Evolutionary conservation across 202 grass and related monocot genomes (phyloP).

Genomic region (Zizania palustris): DNA sequence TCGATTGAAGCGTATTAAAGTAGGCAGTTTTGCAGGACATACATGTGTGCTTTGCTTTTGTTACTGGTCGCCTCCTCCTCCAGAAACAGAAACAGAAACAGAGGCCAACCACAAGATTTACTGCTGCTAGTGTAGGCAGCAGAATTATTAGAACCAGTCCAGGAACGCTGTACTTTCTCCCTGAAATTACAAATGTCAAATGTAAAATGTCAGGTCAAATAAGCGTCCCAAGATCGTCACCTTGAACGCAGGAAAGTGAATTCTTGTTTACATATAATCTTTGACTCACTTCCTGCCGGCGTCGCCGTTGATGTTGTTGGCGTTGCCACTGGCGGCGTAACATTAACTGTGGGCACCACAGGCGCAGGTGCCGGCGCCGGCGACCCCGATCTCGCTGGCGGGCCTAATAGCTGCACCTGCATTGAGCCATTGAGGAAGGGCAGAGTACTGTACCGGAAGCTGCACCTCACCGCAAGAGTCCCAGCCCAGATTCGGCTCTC

Average conservation of each 20-base stretch:
- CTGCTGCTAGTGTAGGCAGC: background rate
- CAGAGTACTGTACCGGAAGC: slow-evolving; percentile 37
- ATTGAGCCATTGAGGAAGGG: slow-evolving; percentile 39
- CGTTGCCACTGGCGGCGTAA: background rate
- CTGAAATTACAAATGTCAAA: background rate
- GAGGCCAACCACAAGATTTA: slow-evolving; percentile 20
- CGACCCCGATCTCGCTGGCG: background rate
- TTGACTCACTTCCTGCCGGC: background rate
- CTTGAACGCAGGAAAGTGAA: too few species aligned
- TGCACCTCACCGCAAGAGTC: slow-evolving; percentile 40
- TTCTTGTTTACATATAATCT: too few species aligned
- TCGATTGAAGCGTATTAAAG: background rate
- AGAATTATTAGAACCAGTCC: slow-evolving; percentile 17
- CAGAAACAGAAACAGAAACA: slow-evolving; percentile 26
- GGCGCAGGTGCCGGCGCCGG: background rate
- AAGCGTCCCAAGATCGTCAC: background rate
- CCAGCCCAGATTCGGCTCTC: background rate
- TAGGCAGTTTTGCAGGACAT: background rate
- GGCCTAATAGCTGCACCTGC: slow-evolving; percentile 5
- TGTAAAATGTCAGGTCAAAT: background rate
- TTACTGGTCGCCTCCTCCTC: background rate
- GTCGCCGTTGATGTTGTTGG: background rate
- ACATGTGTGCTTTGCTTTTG: slow-evolving; percentile 5
- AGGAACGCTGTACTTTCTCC: slow-evolving; percentile 14
- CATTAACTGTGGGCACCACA: slow-evolving; percentile 1